phyloP scores from a whole-genome alignment of 306 rosid genomes.

The Fragaria nilgerrensis region DNA sequence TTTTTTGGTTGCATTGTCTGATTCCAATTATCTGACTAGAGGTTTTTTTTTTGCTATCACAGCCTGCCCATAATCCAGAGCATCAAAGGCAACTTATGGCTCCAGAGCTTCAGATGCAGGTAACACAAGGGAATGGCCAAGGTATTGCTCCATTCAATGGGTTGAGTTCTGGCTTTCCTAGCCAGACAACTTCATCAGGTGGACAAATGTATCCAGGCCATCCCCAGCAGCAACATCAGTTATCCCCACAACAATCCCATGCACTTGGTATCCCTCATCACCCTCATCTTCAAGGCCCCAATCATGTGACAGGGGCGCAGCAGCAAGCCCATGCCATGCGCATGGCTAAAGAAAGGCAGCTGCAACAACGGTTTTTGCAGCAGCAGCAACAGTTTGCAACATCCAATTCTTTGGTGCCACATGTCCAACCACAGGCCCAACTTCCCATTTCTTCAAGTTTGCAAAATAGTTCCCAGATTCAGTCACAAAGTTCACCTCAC shows the following conservation, averaged over 20 bases:
- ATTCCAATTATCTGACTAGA: constrained; percentile 4
- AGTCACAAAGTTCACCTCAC: constrained; percentile 65
- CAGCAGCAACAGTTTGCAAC: constrained; percentile 73
- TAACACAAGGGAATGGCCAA: constrained; percentile 67
- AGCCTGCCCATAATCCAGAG: constrained; percentile 87
- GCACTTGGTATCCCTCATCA: constrained; percentile 60
- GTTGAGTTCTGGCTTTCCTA: constrained; percentile 71
- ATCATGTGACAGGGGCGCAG: constrained; percentile 60
- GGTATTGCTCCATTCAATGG: constrained; percentile 73
- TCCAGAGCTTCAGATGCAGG: constrained; percentile 84
- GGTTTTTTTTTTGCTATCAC: constrained; percentile 15
- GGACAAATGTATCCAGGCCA: constrained; percentile 73
- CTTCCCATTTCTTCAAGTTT: constrained; percentile 61
- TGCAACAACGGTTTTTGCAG: constrained; percentile 61
- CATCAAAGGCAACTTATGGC: constrained; percentile 84
- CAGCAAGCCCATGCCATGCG: constrained; percentile 71
- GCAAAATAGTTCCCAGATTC: constrained; percentile 69
- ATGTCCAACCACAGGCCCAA: constrained; percentile 64
- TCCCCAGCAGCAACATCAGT: constrained; percentile 73
- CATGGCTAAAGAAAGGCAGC: constrained; percentile 69
- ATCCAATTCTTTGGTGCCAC: constrained; percentile 61
- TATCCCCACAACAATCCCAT: constrained; percentile 74
- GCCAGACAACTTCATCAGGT: constrained; percentile 68
- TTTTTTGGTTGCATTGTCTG: background rate
- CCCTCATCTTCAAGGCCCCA: constrained; percentile 74